These are phyloP conservation scores for Margaritispora aquatica DNA, from an alignment of 495 filamentous ascomycete species.

Conservation along the genomic window DNA sequence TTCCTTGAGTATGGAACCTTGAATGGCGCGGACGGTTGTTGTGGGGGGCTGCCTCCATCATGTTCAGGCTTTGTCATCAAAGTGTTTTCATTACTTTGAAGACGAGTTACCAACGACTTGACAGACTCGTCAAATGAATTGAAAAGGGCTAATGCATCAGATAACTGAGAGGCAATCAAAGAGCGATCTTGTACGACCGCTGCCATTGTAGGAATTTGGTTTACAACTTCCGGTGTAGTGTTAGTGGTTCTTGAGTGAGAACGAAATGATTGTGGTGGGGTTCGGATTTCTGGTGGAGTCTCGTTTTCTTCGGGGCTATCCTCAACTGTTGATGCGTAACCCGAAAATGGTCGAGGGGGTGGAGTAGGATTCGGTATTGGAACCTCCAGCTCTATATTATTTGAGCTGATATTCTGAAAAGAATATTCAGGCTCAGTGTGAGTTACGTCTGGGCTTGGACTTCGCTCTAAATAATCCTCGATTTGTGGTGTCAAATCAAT, in stretches of 20 bases:
- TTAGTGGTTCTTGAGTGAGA: neutral
- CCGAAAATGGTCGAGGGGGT: neutral
- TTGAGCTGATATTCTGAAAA: too few species aligned
- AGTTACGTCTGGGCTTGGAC: neutral
- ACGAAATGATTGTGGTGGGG: neutral
- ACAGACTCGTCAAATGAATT: neutral
- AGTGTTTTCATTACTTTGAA: neutral
- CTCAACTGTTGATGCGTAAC: neutral
- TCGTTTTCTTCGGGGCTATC: neutral
- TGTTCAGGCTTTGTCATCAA: neutral
- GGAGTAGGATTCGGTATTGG: neutral
- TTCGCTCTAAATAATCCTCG: neutral
- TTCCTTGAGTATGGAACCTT: constrained; percentile 3
- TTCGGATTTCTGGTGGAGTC: too few species aligned
- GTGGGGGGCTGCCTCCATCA: neutral
- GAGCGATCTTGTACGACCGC: neutral
- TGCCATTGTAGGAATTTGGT: neutral
- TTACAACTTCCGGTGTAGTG: neutral
- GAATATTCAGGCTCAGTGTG: too few species aligned
- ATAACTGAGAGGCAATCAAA: neutral
- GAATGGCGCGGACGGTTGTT: neutral
- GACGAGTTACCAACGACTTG: neutral
- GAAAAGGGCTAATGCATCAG: neutral
- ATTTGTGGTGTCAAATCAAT: neutral
- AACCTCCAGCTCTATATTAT: too few species aligned